Base-by-base conservation (phyloP, 2,329 filamentous ascomycete species). In the Penicillium sp. region DNA sequence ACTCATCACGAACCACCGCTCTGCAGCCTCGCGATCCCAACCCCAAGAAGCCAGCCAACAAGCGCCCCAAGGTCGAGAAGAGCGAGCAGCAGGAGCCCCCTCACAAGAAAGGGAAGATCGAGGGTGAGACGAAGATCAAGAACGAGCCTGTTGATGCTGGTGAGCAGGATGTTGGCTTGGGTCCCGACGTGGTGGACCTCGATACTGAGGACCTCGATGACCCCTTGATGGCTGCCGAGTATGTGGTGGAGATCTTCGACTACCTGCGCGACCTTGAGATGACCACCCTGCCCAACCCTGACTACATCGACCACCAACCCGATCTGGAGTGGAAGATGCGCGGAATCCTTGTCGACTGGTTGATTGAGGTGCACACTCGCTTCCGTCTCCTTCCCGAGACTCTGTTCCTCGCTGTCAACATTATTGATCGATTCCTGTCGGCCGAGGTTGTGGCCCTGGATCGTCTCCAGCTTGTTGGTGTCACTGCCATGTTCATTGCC, bases 321-420 rank as follows among this genome's bases (percentile, higher is more conserved):
- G 93, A 97, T 71, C 85, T 99, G 13, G 94, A 97, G 79, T 99
- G 95, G 95, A 97, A 97, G 86, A 97, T 96, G 82, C 92, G 95
- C 71, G 94, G 93, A 66, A 97, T 99, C 69, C 87, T 99, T 58
- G 89, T 98, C 68, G 95, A 99, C 82, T 99, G 95, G 95, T 86
- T 99, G 68, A 93, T 99, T 66, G 95, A 99, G 79, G 95, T 99
- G 51, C 95, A 99, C 83, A 97, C 92, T 24, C 91, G 94, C 60
- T 99, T 98, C 84, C 91, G 95, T 70, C 88, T 99, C 19, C 86
- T 98, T 45, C 95, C 95, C 24, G 95, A 99, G 82, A 98, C 95
- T 2, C 86, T 98, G 50, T 99, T 97, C 86, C 87, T 99, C 40
- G 90, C 93, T 50, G 92, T 97, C 85, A 99, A 98, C 85, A 93